Evolutionary conservation across 495 filamentous ascomycete genomes (phyloP).

Genomic region (Lophiostoma macrostomum): DNA sequence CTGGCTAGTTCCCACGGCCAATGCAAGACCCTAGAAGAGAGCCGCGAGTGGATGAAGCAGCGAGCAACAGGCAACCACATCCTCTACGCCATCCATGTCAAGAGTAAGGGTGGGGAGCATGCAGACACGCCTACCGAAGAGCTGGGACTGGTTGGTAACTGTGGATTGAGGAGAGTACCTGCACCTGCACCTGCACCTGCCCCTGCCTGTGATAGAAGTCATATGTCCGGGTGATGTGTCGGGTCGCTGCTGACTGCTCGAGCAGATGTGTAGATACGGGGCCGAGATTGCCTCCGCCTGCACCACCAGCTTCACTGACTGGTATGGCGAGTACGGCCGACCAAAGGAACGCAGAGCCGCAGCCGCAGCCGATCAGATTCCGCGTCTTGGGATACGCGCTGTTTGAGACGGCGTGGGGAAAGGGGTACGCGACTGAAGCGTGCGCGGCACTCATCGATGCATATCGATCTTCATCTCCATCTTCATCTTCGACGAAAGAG

Average conservation of each 20-base stretch:
- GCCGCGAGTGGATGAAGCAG: slow-evolving; percentile 4
- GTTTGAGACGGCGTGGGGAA: slow-evolving; percentile 3
- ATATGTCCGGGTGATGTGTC: too few relatives aligned
- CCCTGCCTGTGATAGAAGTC: too few relatives aligned
- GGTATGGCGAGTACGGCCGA: background rate
- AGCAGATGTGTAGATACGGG: too few relatives aligned
- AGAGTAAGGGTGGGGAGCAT: too few relatives aligned
- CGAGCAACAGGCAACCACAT: background rate
- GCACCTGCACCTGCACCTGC: too few relatives aligned
- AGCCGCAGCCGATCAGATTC: slow-evolving; percentile 3
- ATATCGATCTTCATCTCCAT: background rate
- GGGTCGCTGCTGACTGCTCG: too few relatives aligned
- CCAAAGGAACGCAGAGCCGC: too few relatives aligned
- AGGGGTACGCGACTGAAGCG: slow-evolving; percentile 20
- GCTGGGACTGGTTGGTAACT: background rate
- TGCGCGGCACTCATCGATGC: background rate
- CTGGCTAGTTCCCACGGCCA: slow-evolving; percentile 3
- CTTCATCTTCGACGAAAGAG: background rate
- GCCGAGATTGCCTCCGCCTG: background rate
- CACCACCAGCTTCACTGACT: background rate
- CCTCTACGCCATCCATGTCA: slow-evolving; percentile 4
- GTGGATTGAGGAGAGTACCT: background rate
- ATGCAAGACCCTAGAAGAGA: background rate
- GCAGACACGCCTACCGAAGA: background rate
- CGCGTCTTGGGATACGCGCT: slow-evolving; percentile 10